A percentile compares a stretch with the other conserved stretches of the same genome.
Evolutionary conservation across 2,329 filamentous ascomycete genomes (phyloP).

Genomic region (Dothiorella sarmentorum): DNA sequence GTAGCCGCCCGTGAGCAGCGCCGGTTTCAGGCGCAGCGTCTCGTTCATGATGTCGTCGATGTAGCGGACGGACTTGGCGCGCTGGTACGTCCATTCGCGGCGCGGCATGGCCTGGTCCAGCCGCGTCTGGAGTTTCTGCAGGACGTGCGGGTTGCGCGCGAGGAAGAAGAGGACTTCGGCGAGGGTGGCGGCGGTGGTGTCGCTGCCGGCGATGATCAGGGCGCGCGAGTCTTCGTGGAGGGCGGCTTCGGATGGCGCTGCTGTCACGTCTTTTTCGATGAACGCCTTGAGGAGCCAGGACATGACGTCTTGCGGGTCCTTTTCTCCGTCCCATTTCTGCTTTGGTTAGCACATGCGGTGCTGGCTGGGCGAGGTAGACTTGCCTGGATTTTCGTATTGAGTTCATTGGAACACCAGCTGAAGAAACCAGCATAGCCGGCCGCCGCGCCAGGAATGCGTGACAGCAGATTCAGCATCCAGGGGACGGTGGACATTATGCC

Average conservation of each 20-base stretch:
- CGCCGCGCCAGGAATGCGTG: conserved; percentile 30
- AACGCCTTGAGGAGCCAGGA: conserved; percentile 42
- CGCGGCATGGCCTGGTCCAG: conserved; percentile 31
- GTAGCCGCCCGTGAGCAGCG: conserved; percentile 33
- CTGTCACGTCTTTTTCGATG: conserved; percentile 36
- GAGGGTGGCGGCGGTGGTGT: conserved; percentile 35
- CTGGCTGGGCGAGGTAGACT: neutral
- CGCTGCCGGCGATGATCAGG: conserved; percentile 37
- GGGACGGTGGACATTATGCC: conserved; percentile 35
- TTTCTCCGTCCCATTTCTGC: conserved; percentile 26
- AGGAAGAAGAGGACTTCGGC: conserved; percentile 33
- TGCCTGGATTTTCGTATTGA: conserved; percentile 32
- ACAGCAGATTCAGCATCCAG: conserved; percentile 34
- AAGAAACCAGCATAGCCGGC: conserved; percentile 31
- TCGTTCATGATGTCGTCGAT: conserved; percentile 36
- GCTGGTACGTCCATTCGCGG: conserved; percentile 31
- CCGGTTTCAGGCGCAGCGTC: conserved; percentile 39
- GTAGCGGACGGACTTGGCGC: conserved; percentile 30
- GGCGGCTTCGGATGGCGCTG: conserved; percentile 29
- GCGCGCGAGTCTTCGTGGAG: conserved; percentile 34
- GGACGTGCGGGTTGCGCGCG: conserved; percentile 28
- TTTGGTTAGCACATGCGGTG: neutral
- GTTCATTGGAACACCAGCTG: conserved; percentile 27
- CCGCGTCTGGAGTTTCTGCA: conserved; percentile 30
- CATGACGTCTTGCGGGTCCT: conserved; percentile 36